A percentile compares a stretch with the other conserved stretches of the same genome.
Evolutionary conservation across 768 basidiomycete genomes (phyloP).

Genomic region (Podaxis carcinomalis): DNA sequence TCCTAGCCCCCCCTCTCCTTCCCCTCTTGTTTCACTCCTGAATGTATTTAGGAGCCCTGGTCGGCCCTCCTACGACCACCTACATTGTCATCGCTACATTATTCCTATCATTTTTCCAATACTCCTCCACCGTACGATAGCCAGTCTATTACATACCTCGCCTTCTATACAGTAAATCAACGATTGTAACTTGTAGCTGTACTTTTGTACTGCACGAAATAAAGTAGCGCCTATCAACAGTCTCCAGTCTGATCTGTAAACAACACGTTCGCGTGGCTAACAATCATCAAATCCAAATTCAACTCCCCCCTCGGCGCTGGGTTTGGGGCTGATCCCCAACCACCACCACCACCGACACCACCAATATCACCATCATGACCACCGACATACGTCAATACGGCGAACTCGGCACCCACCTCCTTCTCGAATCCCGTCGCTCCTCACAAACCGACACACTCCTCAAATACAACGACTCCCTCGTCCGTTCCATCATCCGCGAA

Average conservation of each 20-base stretch:
- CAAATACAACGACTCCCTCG: slow-evolving; percentile 89
- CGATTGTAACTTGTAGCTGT: slow-evolving; percentile 5
- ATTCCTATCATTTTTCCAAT: slow-evolving; percentile 7
- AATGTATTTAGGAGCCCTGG: slow-evolving; percentile 2
- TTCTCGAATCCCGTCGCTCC: slow-evolving; percentile 83
- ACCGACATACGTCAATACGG: slow-evolving; percentile 65
- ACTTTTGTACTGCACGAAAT: neutral
- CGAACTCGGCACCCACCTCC: slow-evolving; percentile 85
- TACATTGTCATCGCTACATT: slow-evolving; percentile 2
- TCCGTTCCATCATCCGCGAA: slow-evolving; percentile 84
- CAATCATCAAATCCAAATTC: neutral
- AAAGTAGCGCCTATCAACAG: neutral
- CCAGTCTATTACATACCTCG: slow-evolving; percentile 7
- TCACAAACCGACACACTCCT: slow-evolving; percentile 78
- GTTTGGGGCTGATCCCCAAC: neutral
- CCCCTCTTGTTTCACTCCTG: neutral
- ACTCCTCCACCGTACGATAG: neutral
- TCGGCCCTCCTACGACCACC: neutral
- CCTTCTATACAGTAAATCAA: neutral
- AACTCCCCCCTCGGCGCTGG: neutral
- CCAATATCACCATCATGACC: slow-evolving; percentile 30
- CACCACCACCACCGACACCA: neutral
- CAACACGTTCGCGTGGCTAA: slow-evolving; percentile 2
- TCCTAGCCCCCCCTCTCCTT: neutral
- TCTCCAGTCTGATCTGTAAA: neutral